Percentiles rank a stretch among this genome's conserved stretches.
These are phyloP conservation scores for Paecilomyces dactylethromorphus DNA, from an alignment of 2,329 filamentous ascomycete species.

Conservation along the genomic window DNA sequence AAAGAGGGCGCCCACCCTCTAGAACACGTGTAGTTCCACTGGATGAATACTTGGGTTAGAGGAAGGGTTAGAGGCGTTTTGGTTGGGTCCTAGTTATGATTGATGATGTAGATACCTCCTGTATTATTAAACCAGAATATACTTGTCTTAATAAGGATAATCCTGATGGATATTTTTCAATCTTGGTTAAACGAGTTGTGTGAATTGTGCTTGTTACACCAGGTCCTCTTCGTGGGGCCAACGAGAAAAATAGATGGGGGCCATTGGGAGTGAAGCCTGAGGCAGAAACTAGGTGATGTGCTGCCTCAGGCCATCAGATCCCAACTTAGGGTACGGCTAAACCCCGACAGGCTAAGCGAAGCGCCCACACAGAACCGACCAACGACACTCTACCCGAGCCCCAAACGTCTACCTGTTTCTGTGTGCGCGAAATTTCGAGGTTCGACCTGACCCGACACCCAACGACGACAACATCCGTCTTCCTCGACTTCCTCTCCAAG, in stretches of 20 bases:
- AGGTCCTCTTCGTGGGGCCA: too few relatives aligned
- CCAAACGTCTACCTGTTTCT: slow-evolving; percentile 13
- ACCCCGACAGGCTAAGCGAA: slow-evolving; percentile 36
- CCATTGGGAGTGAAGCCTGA: neutral
- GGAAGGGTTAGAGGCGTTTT: slow-evolving; percentile 8
- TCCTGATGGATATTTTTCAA: neutral
- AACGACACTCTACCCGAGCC: slow-evolving; percentile 11
- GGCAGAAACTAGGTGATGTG: slow-evolving; percentile 4
- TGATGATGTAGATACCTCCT: slow-evolving; percentile 1
- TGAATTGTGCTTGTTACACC: too few relatives aligned
- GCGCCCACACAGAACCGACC: slow-evolving; percentile 24
- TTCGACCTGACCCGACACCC: slow-evolving; percentile 14
- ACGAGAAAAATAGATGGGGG: neutral
- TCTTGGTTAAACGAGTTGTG: too few relatives aligned
- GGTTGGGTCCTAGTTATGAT: slow-evolving; percentile 1
- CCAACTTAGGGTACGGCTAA: slow-evolving; percentile 33
- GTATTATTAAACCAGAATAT: slow-evolving; percentile 1
- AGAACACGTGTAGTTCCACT: neutral
- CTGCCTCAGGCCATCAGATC: slow-evolving; percentile 10
- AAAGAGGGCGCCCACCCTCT: slow-evolving; percentile 36
- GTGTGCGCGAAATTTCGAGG: slow-evolving; percentile 33
- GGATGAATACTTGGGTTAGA: neutral
- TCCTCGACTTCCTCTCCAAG: slow-evolving; percentile 24
- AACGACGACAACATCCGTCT: slow-evolving; percentile 34
- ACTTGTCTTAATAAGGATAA: neutral